Evolutionary conservation across 2,329 filamentous ascomycete species (phyloP).

Genomic region (Leptographium wingfieldii): DNA sequence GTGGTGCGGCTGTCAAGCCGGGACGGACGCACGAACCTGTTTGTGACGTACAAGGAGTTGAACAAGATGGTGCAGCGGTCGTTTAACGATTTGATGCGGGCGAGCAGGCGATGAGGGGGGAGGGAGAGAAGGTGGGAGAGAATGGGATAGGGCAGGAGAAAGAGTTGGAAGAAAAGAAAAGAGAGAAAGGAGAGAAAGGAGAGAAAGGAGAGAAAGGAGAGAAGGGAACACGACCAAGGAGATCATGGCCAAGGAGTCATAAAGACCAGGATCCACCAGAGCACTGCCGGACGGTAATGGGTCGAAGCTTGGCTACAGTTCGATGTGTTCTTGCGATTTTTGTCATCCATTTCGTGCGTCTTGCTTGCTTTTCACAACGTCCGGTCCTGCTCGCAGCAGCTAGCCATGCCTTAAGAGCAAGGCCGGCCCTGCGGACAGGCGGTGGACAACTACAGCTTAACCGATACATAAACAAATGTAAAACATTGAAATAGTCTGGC

Average conservation of each 20-base stretch:
- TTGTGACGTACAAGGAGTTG: conserved; percentile 83
- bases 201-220: neutral
- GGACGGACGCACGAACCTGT: conserved; percentile 79
- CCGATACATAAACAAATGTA: neutral
- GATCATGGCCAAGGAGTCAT: too few species aligned
- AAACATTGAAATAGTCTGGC: neutral
- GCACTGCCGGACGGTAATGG: too few species aligned
- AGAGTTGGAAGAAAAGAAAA: neutral
- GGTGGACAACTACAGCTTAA: neutral
- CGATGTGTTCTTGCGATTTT: too few species aligned
- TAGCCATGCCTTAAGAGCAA: too few species aligned
- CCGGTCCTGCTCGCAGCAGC: too few species aligned
- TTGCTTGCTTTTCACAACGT: neutral
- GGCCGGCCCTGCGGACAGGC: neutral
- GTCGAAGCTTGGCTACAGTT: too few species aligned
- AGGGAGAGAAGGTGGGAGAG: neutral
- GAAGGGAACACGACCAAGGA: neutral
- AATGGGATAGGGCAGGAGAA: neutral
- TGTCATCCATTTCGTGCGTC: neutral
- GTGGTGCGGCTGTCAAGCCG: conserved; percentile 74
- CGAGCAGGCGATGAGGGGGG: conserved; percentile 2
- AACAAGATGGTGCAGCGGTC: conserved; percentile 49
- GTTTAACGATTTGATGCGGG: conserved; percentile 45
- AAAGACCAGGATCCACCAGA: neutral
- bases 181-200: neutral